These are phyloP conservation scores for Suhomyces terraborum DNA, from an alignment of 1,139 yeast species.

Conservation along the genomic window DNA sequence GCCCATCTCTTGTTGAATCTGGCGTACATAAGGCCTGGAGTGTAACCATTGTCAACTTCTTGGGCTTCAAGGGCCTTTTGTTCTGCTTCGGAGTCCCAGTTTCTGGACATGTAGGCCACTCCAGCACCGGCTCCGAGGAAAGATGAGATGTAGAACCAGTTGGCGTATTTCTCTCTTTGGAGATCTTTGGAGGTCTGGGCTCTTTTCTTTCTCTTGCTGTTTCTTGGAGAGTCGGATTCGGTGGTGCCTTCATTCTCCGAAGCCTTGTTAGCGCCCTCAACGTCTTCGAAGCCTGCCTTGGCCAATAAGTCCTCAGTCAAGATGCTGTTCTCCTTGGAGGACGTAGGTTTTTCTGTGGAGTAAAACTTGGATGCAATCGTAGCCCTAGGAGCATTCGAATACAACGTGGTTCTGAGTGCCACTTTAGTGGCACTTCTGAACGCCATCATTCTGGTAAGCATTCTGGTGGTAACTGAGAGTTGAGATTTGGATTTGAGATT, in stretches of 20 bases:
- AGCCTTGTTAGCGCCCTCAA: slow-evolving; percentile 3
- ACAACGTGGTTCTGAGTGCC: slow-evolving; percentile 2
- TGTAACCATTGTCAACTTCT: slow-evolving; percentile 65
- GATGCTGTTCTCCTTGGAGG: slow-evolving; percentile 48
- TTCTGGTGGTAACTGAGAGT: neutral
- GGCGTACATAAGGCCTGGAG: slow-evolving; percentile 63
- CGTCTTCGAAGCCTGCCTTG: slow-evolving; percentile 75
- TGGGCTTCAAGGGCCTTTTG: slow-evolving; percentile 52
- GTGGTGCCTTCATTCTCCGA: slow-evolving; percentile 9
- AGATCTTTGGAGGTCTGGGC: slow-evolving; percentile 62
- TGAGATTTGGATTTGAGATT: too few relatives aligned
- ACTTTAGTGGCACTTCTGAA: slow-evolving; percentile 5
- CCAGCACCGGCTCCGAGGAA: slow-evolving; percentile 66
- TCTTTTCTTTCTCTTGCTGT: slow-evolving; percentile 51
- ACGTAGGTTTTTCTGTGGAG: slow-evolving; percentile 26
- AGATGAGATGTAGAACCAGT: slow-evolving; percentile 63
- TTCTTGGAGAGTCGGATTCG: slow-evolving; percentile 12
- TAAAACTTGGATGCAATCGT: slow-evolving; percentile 15
- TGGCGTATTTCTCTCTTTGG: slow-evolving; percentile 64
- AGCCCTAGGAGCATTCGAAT: neutral
- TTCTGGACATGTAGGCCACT: slow-evolving; percentile 74
- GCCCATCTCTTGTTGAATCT: slow-evolving; percentile 72
- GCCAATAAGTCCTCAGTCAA: slow-evolving; percentile 80
- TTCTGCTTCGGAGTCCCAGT: slow-evolving; percentile 84
- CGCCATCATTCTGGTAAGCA: slow-evolving; percentile 9